A percentile compares a stretch with the other conserved stretches of the same genome.
These are phyloP conservation scores for Oehlia diaphana DNA, from an alignment of 192 early-diverging fungal genomes.

Conservation along the genomic window DNA sequence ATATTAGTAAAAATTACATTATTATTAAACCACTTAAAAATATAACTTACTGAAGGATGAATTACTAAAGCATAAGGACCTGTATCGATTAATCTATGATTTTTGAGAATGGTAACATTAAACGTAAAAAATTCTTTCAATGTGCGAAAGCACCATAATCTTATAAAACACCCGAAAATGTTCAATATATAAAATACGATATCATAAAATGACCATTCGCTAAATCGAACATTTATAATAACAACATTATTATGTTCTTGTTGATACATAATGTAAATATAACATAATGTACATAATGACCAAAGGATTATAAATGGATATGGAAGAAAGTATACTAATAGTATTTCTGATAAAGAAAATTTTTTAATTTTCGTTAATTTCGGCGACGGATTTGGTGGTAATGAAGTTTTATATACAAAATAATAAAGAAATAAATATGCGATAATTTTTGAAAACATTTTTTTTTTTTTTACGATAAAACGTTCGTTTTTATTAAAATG, in stretches of 20 bases:
- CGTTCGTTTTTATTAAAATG: no score
- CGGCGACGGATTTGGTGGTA: neutral
- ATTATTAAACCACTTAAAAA: no score
- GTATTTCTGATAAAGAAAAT: neutral
- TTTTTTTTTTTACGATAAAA: neutral
- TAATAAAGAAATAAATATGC: neutral
- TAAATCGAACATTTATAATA: neutral
- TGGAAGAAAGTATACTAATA: neutral
- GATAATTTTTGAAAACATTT: neutral
- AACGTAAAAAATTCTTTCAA: conserved; percentile 23
- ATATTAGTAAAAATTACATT: neutral
- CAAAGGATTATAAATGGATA: neutral
- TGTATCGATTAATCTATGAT: conserved; percentile 20
- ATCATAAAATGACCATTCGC: conserved; percentile 1
- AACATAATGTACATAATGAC: neutral
- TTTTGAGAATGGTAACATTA: neutral
- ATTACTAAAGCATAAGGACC: conserved; percentile 21
- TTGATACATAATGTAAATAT: conserved; percentile 23
- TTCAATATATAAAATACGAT: neutral
- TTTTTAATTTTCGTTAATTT: neutral
- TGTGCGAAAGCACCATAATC: conserved; percentile 14
- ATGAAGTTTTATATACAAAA: neutral
- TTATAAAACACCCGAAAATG: neutral
- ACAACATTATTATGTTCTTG: neutral
- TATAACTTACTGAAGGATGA: conserved; percentile 18